phyloP scores from a whole-genome alignment of 192 early-diverging fungal genomes.

The Coemansia asiatica region DNA sequence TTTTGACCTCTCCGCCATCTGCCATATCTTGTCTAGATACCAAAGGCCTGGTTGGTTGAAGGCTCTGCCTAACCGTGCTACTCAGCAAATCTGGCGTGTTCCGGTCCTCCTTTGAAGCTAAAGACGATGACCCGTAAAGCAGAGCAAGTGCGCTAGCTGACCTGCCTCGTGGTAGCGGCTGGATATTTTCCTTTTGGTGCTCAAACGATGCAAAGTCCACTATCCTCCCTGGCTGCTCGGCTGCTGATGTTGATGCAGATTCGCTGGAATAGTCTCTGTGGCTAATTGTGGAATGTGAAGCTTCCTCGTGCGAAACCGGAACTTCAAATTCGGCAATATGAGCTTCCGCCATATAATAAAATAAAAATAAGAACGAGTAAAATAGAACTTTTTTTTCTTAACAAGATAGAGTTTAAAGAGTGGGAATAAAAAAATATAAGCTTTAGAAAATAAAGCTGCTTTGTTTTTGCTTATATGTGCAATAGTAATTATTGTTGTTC shows the following conservation, averaged over 20 bases:
- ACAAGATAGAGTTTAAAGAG: not conserved
- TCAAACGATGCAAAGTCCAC: slow-evolving; percentile 61
- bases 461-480: too few species aligned
- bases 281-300: not conserved
- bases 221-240: slow-evolving; percentile 7
- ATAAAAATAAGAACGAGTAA: not conserved
- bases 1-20: slow-evolving; percentile 4
- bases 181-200: slow-evolving; percentile 78
- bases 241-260: not conserved
- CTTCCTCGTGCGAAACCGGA: not conserved
- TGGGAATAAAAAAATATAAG: not conserved
- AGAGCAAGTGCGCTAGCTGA: slow-evolving; percentile 56
- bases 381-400: too few species aligned
- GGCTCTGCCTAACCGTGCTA: slow-evolving; percentile 21
- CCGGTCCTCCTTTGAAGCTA: not conserved
- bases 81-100: not conserved
- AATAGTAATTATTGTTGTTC: too few species aligned
- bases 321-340: slow-evolving; percentile 3
- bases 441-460: too few species aligned
- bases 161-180: slow-evolving; percentile 64
- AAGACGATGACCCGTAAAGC: slow-evolving; percentile 28
- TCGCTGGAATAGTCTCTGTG: not conserved
- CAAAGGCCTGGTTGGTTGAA: slow-evolving; percentile 19
- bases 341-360: slow-evolving; percentile 15
- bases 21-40: too few species aligned